A percentile compares a stretch with the other conserved stretches of the same genome.
Conservation (phyloP, 768 basidiomycete genomes). For the Porpolomopsis calyptriformis region DNA sequence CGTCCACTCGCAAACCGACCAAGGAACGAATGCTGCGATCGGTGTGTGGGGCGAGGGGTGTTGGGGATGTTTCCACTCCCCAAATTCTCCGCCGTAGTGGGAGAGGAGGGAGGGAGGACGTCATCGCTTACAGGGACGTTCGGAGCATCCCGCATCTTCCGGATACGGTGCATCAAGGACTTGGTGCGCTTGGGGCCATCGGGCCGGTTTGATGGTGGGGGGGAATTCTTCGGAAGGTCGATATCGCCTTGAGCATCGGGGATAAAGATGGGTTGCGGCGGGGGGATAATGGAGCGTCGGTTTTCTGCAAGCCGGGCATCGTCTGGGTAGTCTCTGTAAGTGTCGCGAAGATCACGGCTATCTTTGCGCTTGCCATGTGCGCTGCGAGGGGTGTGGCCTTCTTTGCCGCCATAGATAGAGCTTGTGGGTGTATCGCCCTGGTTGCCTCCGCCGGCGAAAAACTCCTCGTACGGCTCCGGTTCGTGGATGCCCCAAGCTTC, state of each 20-base stretch:
- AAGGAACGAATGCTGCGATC: slow-evolving; percentile 63
- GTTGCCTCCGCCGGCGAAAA: slow-evolving; percentile 70
- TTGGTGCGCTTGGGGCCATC: slow-evolving; percentile 59
- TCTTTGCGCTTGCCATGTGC: slow-evolving; percentile 33
- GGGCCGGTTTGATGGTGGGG: slow-evolving; percentile 35
- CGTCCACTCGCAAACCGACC: slow-evolving; percentile 51
- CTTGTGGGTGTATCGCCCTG: slow-evolving; percentile 50
- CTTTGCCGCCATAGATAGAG: slow-evolving; percentile 60
- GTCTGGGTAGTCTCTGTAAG: slow-evolving; percentile 34
- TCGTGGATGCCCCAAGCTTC: slow-evolving; percentile 93
- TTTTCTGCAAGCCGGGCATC: slow-evolving; percentile 29
- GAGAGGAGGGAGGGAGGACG: slow-evolving; percentile 35
- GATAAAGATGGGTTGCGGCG: slow-evolving; percentile 75
- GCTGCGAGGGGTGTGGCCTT: slow-evolving; percentile 25
- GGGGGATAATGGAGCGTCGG: slow-evolving; percentile 53
- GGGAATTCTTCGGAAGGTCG: slow-evolving; percentile 26
- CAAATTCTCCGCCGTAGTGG: slow-evolving; percentile 24
- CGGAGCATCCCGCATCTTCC: slow-evolving; percentile 78
- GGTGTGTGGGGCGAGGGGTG: slow-evolving; percentile 51
- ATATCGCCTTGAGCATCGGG: slow-evolving; percentile 37
- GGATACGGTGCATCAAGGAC: slow-evolving; percentile 80
- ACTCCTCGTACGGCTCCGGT: slow-evolving; percentile 85
- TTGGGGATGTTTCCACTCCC: slow-evolving; percentile 11
- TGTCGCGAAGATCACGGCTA: slow-evolving; percentile 38
- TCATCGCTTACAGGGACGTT: slow-evolving; percentile 61